Base-by-base conservation (phyloP, 805 yeast species). In the Candida ascalaphidarum region DNA sequence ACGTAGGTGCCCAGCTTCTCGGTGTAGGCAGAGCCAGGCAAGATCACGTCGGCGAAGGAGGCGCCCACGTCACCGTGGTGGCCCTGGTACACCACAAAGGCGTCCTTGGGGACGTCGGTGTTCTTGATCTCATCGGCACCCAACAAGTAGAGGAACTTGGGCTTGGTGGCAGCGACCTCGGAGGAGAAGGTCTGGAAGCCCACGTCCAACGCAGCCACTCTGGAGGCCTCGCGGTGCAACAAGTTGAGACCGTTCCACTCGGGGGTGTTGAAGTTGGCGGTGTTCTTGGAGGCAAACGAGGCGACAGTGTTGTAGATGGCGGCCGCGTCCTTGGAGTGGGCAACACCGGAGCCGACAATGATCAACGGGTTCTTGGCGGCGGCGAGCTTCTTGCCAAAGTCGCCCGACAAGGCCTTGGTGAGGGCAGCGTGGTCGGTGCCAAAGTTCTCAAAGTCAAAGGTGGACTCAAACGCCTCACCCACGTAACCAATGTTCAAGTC, bases 31-130 rank as follows among this genome's bases (percentile, higher is more conserved):
- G 88, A 70, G 26, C 88, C 88, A 25, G 95, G 95, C 41, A 83
- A 69, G 34, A 83, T 71, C 25, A 83, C 94, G 54, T 83, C 94
- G 25, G 95, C 95, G 43, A 74, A 71, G 7, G 89, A 77, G 17
- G 95, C 95, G 42, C 95, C 95, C 14, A 71, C 55, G 44, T 83
- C 95, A 60, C 95, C 95, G 58, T 83, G 94, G 58, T 84, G 94
- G 31, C 95, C 95, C 61, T 83, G 85, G 61, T 83, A 83, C 29
- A 83, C 77, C 17, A 84, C 95, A 52, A 83, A 84, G 3, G 95
- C 84, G 51, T 83, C 92, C 52, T 67, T 65, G 40, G 94, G 94
- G 43, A 83, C 73, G 34, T 79, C 80, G 34, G 68, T 58, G 35
- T 77, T 72, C 35, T 67, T 59, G 37, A 82, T 54, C 58, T 84